Conservation (phyloP, 1,284 basidiomycete genomes). For the Porogramme epimiltina region DNA sequence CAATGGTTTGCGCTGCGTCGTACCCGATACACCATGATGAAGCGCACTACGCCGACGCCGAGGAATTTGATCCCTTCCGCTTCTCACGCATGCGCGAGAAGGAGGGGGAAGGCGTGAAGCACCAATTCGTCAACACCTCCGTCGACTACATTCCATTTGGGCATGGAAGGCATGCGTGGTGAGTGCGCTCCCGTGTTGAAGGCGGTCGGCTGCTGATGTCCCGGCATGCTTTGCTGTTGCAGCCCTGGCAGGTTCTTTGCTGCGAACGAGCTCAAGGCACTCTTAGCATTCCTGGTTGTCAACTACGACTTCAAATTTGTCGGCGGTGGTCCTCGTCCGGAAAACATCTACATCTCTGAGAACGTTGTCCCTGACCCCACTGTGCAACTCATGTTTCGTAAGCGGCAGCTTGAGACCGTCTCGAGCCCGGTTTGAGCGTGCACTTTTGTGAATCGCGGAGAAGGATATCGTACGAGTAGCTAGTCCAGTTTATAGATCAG, state of each 20-base stretch:
- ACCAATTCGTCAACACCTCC: slow-evolving; percentile 27
- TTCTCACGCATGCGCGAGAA: slow-evolving; percentile 16
- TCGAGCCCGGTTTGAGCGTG: too few relatives aligned
- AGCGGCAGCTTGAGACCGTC: too few relatives aligned
- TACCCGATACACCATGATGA: slow-evolving; percentile 16
- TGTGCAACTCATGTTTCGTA: background rate
- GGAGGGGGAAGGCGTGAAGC: slow-evolving; percentile 22
- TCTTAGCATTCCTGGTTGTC: slow-evolving; percentile 17
- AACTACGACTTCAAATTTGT: slow-evolving; percentile 16
- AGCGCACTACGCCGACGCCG: slow-evolving; percentile 5
- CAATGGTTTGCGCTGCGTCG: slow-evolving; percentile 1
- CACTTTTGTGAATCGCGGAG: too few relatives aligned
- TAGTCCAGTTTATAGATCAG: too few relatives aligned
- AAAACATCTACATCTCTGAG: background rate
- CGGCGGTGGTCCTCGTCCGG: background rate
- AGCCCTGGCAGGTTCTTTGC: slow-evolving; percentile 24
- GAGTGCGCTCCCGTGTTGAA: background rate
- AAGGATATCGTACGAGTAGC: too few relatives aligned
- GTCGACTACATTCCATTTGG: slow-evolving; percentile 29
- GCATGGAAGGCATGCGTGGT: slow-evolving; percentile 14
- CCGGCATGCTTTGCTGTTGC: too few relatives aligned
- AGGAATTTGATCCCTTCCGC: slow-evolving; percentile 8
- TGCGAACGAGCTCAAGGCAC: slow-evolving; percentile 17
- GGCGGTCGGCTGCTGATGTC: too few relatives aligned
- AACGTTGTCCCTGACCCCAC: background rate